These are phyloP conservation scores for Termitomyces sp. DNA, from an alignment of 768 basidiomycete species.

Conservation along the genomic window DNA sequence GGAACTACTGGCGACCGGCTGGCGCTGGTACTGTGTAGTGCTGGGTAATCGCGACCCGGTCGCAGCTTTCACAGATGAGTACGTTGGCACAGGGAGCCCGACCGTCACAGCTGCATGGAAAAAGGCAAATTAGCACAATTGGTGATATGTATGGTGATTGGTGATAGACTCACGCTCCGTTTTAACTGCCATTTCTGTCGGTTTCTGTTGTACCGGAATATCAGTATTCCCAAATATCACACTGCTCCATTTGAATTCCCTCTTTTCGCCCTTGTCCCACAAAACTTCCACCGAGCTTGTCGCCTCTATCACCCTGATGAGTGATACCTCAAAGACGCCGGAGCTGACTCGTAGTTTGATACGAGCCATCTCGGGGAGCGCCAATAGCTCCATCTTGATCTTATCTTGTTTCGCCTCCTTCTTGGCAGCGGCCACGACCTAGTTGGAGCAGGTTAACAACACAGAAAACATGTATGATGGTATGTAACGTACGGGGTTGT, in stretches of 20 bases:
- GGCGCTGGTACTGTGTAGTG: constrained; percentile 5
- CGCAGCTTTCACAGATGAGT: constrained; percentile 26
- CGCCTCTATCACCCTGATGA: constrained; percentile 69
- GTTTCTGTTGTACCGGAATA: constrained; percentile 68
- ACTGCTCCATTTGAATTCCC: constrained; percentile 82
- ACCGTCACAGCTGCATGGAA: constrained; percentile 17
- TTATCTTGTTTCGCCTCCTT: constrained; percentile 73
- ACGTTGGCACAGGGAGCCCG: constrained; percentile 26
- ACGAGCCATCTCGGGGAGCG: constrained; percentile 65
- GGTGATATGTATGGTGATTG: not conserved
- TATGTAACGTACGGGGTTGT: constrained; percentile 77
- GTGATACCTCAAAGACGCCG: constrained; percentile 83
- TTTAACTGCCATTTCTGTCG: constrained; percentile 49
- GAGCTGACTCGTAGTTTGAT: constrained; percentile 84
- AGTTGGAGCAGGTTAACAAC: not conserved
- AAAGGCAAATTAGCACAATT: not conserved
- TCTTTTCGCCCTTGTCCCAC: constrained; percentile 72
- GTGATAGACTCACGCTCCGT: constrained; percentile 39
- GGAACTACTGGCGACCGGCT: constrained; percentile 11
- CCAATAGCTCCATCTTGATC: constrained; percentile 65
- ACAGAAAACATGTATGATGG: not conserved
- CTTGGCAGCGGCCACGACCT: constrained; percentile 76
- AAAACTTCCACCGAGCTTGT: constrained; percentile 71
- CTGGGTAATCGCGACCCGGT: constrained; percentile 11
- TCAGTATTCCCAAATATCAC: constrained; percentile 76